Conservation (phyloP, 2,329 filamentous ascomycete species). For the Diaporthe amygdali region DNA sequence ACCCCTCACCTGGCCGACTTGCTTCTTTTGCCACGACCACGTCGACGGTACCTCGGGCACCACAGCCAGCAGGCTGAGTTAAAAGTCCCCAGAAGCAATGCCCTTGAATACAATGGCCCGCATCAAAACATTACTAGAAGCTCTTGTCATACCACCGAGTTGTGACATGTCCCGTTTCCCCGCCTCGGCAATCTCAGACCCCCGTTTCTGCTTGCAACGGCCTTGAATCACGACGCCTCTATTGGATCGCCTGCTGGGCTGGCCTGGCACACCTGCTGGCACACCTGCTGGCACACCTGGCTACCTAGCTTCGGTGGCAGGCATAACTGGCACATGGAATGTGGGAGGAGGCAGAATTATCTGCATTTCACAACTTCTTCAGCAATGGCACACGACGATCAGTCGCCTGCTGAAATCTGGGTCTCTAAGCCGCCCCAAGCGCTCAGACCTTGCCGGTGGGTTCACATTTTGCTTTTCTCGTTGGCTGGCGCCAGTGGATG, state of each 20-base stretch:
- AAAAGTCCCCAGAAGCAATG: not conserved
- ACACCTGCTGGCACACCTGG: not conserved
- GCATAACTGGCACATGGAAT: not conserved
- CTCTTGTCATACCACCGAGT: not conserved
- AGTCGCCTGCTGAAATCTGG: not conserved
- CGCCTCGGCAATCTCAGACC: slow-evolving; percentile 7
- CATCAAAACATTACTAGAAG: not conserved
- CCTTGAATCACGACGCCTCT: not conserved
- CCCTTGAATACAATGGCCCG: not conserved
- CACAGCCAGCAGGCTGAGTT: not conserved
- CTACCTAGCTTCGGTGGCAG: too few species aligned
- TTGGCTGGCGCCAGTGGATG: not conserved
- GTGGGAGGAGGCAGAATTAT: not conserved
- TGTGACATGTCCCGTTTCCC: not conserved
- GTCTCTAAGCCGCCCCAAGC: not conserved
- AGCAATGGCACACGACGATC: not conserved
- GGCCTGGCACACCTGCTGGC: not conserved
- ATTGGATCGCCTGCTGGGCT: not conserved
- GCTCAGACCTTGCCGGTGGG: not conserved
- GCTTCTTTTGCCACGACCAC: slow-evolving; percentile 5
- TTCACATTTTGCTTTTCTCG: slow-evolving; percentile 2
- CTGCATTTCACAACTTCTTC: not conserved
- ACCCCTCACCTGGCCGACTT: not conserved
- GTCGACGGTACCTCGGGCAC: not conserved
- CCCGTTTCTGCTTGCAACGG: slow-evolving; percentile 1